phyloP scores from a whole-genome alignment of 208 protist genomes.

The Leishmania gerbilli region DNA sequence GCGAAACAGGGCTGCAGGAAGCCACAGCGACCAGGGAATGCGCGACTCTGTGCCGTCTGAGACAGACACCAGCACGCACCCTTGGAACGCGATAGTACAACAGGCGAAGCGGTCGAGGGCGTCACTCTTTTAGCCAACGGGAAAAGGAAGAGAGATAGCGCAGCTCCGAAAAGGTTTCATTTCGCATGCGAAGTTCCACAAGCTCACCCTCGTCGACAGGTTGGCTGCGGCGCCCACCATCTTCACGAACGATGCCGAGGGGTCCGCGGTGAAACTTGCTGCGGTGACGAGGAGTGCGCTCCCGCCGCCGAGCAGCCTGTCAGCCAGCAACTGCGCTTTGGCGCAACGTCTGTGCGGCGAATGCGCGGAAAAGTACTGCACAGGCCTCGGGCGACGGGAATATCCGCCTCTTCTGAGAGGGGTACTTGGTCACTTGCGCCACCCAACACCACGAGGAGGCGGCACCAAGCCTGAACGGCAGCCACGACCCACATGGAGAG shows the following conservation, averaged over 20 bases:
- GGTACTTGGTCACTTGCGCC: not conserved
- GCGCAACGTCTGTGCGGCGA: not conserved
- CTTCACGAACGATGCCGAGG: not conserved
- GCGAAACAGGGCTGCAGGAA: no score
- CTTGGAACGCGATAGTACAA: no score
- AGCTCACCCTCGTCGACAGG: not conserved
- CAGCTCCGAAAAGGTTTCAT: not conserved
- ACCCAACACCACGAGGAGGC: not conserved
- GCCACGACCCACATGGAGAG: no score
- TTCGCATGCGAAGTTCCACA: not conserved
- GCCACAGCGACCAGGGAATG: not conserved
- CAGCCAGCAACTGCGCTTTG: not conserved
- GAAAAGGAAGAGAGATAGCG: not conserved
- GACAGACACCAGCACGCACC: not conserved
- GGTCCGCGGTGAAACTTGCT: not conserved
- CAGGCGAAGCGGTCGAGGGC: not conserved
- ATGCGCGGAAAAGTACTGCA: rapidly evolving
- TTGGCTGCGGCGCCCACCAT: not conserved
- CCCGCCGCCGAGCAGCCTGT: not conserved
- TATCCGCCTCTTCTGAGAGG: not conserved
- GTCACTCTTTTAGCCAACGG: not conserved
- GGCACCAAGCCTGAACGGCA: not conserved
- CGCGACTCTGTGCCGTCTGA: not conserved
- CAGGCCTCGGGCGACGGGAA: not conserved
- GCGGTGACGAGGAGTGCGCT: not conserved